Conservation (phyloP, 176 grass and related monocot genomes). For the Carex myosuroides region DNA sequence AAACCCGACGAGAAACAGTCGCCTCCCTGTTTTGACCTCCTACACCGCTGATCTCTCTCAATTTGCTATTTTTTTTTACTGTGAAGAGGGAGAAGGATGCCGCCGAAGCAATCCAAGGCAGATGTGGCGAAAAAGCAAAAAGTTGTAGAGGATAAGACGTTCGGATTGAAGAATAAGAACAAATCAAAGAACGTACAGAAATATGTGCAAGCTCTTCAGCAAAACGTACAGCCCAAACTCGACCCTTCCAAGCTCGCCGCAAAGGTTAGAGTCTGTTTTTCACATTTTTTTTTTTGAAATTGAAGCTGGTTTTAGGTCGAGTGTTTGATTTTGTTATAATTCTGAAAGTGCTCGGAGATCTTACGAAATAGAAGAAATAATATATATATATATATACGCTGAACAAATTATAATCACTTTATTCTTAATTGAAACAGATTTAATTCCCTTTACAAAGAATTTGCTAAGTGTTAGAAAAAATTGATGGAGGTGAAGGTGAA, state of each 20-base stretch:
- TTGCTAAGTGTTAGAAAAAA: background rate
- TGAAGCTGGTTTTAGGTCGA: background rate
- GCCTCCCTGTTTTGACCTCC: background rate
- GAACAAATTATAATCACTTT: background rate
- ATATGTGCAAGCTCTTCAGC: constrained; percentile 79
- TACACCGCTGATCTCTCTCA: background rate
- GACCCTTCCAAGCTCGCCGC: constrained; percentile 61
- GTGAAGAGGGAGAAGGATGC: constrained; percentile 42
- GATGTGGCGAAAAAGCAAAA: constrained; percentile 98
- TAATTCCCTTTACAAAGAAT: background rate
- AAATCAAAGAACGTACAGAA: constrained; percentile 99
- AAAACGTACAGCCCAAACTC: constrained; percentile 68
- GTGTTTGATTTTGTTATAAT: background rate
- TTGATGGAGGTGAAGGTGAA: background rate
- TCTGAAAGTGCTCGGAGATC: background rate
- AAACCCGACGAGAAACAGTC: background rate
- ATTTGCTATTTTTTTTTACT: background rate
- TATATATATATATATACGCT: background rate
- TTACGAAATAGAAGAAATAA: background rate
- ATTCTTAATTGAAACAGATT: background rate
- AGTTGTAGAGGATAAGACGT: constrained; percentile 98
- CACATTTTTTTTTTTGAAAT: background rate
- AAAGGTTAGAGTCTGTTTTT: constrained; percentile 32
- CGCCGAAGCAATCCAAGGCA: constrained; percentile 75
- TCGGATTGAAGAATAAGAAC: constrained; percentile 99